Evolutionary conservation across 345 rosid species (phyloP).

Genomic region (Gossypium australe): DNA sequence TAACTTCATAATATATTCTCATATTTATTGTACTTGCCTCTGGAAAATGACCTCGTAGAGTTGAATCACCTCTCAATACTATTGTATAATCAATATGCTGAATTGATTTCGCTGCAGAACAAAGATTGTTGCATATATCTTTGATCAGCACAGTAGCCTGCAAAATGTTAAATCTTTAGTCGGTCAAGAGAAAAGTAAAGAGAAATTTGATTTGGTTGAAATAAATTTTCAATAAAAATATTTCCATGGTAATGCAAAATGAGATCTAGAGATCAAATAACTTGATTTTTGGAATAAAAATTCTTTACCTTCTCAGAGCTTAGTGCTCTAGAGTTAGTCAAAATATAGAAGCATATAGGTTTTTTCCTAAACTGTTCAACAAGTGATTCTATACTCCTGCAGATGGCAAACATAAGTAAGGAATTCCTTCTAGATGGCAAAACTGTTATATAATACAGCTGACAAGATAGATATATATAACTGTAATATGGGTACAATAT

Average conservation of each 20-base stretch:
- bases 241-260: not conserved
- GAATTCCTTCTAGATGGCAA: constrained; percentile 1
- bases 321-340: constrained; percentile 85
- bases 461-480: not conserved
- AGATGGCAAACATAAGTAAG: constrained; percentile 15
- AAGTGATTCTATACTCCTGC: constrained; percentile 72
- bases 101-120: constrained; percentile 52
- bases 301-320: constrained; percentile 76
- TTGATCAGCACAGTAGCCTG: constrained; percentile 74
- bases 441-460: not conserved
- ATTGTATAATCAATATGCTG: constrained; percentile 60
- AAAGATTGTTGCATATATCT: constrained; percentile 71
- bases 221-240: not conserved
- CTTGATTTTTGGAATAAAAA: not conserved
- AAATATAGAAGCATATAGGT: constrained; percentile 82
- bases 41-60: constrained; percentile 96
- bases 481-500: not conserved
- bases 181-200: constrained; percentile 8
- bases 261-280: constrained; percentile 6
- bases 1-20: not conserved
- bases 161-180: constrained; percentile 13
- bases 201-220: not conserved
- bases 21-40: constrained; percentile 48
- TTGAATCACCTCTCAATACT: constrained; percentile 94
- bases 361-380: constrained; percentile 61